Conservation (phyloP, 2,329 filamentous ascomycete species). For the Penicillium vulpinum region DNA sequence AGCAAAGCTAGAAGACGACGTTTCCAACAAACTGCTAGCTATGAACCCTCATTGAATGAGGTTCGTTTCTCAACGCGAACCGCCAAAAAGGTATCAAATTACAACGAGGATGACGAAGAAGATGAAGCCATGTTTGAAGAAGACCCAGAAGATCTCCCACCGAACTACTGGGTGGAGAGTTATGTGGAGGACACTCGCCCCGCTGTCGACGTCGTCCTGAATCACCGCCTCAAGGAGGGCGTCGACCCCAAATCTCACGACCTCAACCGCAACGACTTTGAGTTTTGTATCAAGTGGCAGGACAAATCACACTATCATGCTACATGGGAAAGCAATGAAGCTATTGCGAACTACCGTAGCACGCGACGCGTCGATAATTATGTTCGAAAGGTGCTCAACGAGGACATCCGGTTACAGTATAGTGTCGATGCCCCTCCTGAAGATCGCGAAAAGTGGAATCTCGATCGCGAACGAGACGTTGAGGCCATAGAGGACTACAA, state of each 20-base stretch:
- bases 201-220: constrained; percentile 86
- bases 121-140: constrained; percentile 56
- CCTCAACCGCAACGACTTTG: constrained; percentile 67
- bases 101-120: constrained; percentile 68
- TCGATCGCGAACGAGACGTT: constrained; percentile 89
- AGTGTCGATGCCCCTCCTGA: constrained; percentile 76
- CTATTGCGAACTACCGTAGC: constrained; percentile 74
- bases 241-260: constrained; percentile 44
- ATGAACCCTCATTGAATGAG: constrained; percentile 69
- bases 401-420: constrained; percentile 74
- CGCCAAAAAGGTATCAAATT: constrained; percentile 71
- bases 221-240: constrained; percentile 76
- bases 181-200: constrained; percentile 73
- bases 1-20: constrained; percentile 76
- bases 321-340: constrained; percentile 84
- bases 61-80: constrained; percentile 89
- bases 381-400: constrained; percentile 76
- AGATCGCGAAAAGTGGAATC: constrained; percentile 87
- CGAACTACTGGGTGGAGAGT: constrained; percentile 67
- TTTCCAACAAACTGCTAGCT: constrained; percentile 64
- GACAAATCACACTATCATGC: constrained; percentile 92
- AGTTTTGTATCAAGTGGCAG: constrained; percentile 95
- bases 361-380: constrained; percentile 93
- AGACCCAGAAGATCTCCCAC: constrained; percentile 61
- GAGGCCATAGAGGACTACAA: constrained; percentile 88